A percentile compares a stretch with the other conserved stretches of the same genome.
Conservation (phyloP, 345 rosid genomes). For the Aquilaria sinensis region DNA sequence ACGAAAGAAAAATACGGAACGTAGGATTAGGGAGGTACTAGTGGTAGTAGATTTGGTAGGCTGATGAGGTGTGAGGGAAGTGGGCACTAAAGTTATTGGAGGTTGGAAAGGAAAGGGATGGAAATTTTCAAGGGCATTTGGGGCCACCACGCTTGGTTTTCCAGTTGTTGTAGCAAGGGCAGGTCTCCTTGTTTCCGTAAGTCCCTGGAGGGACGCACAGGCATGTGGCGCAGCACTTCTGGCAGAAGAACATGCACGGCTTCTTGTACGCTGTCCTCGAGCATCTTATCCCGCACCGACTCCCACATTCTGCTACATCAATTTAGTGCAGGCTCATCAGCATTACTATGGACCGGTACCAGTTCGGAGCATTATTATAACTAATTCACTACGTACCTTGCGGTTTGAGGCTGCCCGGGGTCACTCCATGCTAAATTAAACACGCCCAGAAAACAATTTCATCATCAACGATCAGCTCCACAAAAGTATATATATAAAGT, state of each 20-base stretch:
- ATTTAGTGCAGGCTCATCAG: not conserved
- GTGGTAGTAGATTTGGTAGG: too few species aligned
- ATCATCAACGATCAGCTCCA: too few species aligned
- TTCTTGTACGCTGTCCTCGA: slow-evolving; percentile 40
- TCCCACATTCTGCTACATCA: slow-evolving; percentile 29
- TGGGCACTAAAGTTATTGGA: not conserved
- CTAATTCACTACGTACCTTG: slow-evolving; percentile 26
- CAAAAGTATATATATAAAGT: too few species aligned
- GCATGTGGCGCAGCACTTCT: slow-evolving; percentile 59
- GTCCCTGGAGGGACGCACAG: slow-evolving; percentile 67
- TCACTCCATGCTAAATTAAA: slow-evolving; percentile 28
- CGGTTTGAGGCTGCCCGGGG: slow-evolving; percentile 52
- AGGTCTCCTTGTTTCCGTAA: slow-evolving; percentile 45
- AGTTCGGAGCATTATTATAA: not conserved
- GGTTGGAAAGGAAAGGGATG: not conserved
- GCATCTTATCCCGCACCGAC: slow-evolving; percentile 43
- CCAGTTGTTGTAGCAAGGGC: slow-evolving; percentile 58
- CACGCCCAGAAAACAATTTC: too few species aligned
- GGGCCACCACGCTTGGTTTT: slow-evolving; percentile 54
- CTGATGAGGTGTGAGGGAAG: not conserved
- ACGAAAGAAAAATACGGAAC: not conserved
- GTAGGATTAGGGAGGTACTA: not conserved
- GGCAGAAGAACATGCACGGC: slow-evolving; percentile 63
- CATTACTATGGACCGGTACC: not conserved
- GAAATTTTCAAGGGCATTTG: slow-evolving; percentile 41